These are phyloP conservation scores for Hyaloscypha bicolor DNA, from an alignment of 495 filamentous ascomycete genomes.

Conservation along the genomic window DNA sequence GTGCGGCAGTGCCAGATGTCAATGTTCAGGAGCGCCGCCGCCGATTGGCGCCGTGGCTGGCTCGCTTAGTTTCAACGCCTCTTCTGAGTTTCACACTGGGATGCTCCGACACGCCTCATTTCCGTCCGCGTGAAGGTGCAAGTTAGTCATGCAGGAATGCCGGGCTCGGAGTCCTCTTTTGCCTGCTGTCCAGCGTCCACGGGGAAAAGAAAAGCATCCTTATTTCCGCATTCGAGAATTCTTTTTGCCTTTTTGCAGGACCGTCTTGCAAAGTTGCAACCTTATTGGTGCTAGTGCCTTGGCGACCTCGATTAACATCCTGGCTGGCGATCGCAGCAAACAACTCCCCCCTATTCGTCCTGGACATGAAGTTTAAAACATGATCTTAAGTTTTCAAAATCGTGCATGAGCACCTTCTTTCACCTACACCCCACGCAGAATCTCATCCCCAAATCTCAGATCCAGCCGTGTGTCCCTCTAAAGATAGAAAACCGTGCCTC, in stretches of 20 bases:
- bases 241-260: not conserved
- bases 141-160: not conserved
- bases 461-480: not conserved
- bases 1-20: not conserved
- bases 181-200: not conserved
- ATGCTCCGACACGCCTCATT: constrained; percentile 18
- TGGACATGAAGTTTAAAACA: not conserved
- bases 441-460: not conserved
- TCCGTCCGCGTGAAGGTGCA: not conserved
- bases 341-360: not conserved
- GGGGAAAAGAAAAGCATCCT: not conserved
- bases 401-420: not conserved
- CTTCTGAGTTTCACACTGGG: constrained; percentile 22
- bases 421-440: not conserved
- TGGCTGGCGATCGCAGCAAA: not conserved
- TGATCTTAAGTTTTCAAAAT: not conserved
- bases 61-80: constrained; percentile 19
- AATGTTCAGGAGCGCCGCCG: not conserved
- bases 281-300: not conserved
- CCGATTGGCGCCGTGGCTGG: not conserved
- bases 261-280: not conserved
- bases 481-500: not conserved
- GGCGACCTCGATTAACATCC: not conserved
- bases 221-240: not conserved
- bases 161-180: not conserved